phyloP scores from a whole-genome alignment of 1,284 basidiomycete genomes.

The Trametes sp. region DNA sequence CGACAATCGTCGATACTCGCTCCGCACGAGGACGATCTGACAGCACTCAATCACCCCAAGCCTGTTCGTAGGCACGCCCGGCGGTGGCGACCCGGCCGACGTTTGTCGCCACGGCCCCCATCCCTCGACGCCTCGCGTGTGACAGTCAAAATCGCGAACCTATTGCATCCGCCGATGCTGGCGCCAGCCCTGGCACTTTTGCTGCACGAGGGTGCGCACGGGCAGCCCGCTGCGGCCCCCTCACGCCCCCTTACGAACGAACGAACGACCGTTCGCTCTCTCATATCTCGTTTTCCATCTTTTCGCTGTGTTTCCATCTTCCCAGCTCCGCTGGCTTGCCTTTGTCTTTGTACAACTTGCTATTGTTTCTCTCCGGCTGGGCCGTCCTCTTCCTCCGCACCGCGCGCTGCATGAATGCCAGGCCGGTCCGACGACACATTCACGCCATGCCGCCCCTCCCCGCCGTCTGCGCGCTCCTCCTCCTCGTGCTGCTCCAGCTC shows the following conservation, averaged over 20 bases:
- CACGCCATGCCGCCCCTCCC: constrained; percentile 1
- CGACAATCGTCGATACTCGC: constrained; percentile 8
- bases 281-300: neutral
- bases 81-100: neutral
- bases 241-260: no score
- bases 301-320: neutral
- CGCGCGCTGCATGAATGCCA: constrained; percentile 6
- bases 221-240: neutral
- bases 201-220: neutral
- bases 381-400: neutral
- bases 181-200: neutral
- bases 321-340: neutral
- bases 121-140: neutral
- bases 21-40: neutral
- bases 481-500: neutral
- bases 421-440: constrained; percentile 9
- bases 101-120: neutral
- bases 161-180: neutral
- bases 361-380: constrained; percentile 3
- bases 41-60: neutral
- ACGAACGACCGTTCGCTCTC: no score
- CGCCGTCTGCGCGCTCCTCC: neutral
- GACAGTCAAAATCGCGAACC: constrained; percentile 3
- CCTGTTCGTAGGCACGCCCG: neutral
- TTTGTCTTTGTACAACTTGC: neutral